Conservation (phyloP, 805 yeast genomes). For the Starmerella floris region DNA sequence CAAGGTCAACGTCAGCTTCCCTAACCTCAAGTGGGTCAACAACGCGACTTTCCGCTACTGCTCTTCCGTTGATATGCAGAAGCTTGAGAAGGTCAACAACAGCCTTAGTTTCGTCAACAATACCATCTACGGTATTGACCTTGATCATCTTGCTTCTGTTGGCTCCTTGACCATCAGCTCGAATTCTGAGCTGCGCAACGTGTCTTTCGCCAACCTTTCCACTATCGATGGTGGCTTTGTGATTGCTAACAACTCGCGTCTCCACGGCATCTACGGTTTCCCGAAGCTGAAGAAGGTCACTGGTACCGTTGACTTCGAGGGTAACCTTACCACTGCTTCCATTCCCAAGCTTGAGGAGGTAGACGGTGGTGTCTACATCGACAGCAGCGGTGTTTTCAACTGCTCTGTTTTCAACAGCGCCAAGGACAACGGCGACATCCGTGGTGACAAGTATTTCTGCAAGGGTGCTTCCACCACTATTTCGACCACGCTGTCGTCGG, state of each 20-base stretch:
- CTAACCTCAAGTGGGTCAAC: constrained; percentile 66
- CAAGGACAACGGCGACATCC: constrained; percentile 67
- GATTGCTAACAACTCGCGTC: constrained; percentile 69
- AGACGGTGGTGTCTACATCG: constrained; percentile 82
- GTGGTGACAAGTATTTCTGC: constrained; percentile 67
- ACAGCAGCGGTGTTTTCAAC: constrained; percentile 52
- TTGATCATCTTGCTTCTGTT: constrained; percentile 41
- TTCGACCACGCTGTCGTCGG: constrained; percentile 17
- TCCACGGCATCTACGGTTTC: constrained; percentile 58
- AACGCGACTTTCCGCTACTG: constrained; percentile 76
- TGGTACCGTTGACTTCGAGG: constrained; percentile 76
- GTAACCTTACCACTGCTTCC: constrained; percentile 69
- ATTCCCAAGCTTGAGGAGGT: constrained; percentile 63
- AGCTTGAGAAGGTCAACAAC: constrained; percentile 60
- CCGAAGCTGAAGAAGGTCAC: constrained; percentile 57
- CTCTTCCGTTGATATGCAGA: constrained; percentile 53
- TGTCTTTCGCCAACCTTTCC: constrained; percentile 58
- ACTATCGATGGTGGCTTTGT: constrained; percentile 86
- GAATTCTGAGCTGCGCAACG: constrained; percentile 56
- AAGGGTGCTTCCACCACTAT: constrained; percentile 26
- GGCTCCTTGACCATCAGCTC: constrained; percentile 69
- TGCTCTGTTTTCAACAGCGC: constrained; percentile 63
- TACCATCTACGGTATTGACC: constrained; percentile 33
- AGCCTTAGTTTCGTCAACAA: constrained; percentile 71
- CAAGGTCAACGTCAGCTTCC: constrained; percentile 42